Evolutionary conservation across 2,329 filamentous ascomycete species (phyloP).

Genomic region (Ophioceras dolichostomum): DNA sequence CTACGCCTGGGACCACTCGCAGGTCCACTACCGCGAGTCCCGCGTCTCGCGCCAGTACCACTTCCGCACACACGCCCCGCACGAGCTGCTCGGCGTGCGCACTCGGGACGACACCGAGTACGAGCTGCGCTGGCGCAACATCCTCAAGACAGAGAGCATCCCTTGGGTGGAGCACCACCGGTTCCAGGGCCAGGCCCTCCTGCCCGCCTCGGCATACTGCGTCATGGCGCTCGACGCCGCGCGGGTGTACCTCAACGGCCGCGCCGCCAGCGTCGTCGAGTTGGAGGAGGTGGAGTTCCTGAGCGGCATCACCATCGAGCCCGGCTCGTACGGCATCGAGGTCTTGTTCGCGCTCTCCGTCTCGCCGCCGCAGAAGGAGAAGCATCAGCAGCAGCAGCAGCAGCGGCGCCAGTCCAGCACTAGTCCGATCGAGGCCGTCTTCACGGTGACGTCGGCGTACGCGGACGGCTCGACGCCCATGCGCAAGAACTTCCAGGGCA

Average conservation of each 20-base stretch:
- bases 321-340: slow-evolving; percentile 21
- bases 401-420: neutral
- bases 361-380: slow-evolving; percentile 4
- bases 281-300: slow-evolving; percentile 18
- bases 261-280: slow-evolving; percentile 15
- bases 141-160: slow-evolving; percentile 12
- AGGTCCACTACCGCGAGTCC: slow-evolving; percentile 28
- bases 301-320: slow-evolving; percentile 18
- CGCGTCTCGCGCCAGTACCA: slow-evolving; percentile 19
- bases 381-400: neutral
- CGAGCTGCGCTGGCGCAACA: slow-evolving; percentile 13
- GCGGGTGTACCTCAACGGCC: slow-evolving; percentile 12
- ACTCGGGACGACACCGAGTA: slow-evolving; percentile 5
- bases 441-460: slow-evolving; percentile 21
- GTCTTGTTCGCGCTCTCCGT: slow-evolving; percentile 21
- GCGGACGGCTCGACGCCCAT: slow-evolving; percentile 19
- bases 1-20: slow-evolving; percentile 36
- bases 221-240: slow-evolving; percentile 33
- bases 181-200: slow-evolving; percentile 29
- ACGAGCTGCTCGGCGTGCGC: slow-evolving; percentile 9
- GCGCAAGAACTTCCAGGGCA: slow-evolving; percentile 22
- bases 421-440: slow-evolving; percentile 15
- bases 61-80: slow-evolving; percentile 3
- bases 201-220: slow-evolving; percentile 34
- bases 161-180: slow-evolving; percentile 26